Base-by-base conservation (phyloP, 805 yeast genomes). In the Barnettozyma salicaria region DNA sequence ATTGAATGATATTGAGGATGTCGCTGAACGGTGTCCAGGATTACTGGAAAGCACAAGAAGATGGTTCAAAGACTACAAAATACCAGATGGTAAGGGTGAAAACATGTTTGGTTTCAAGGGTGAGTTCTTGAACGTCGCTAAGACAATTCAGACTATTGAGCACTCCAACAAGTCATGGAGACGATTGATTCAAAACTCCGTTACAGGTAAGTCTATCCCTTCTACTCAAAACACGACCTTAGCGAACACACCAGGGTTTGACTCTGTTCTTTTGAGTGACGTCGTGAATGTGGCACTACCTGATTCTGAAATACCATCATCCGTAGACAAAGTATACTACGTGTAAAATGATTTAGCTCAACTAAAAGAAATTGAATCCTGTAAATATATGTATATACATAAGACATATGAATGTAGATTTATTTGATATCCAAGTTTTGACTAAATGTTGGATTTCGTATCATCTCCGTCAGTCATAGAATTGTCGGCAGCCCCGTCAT, bases 21-120 rank as follows among this genome's bases (percentile, higher is more conserved):
- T 86, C 20, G 77, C 78, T 42, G 58, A 59, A 19, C 64, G 70
- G 44, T 70, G 81, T 65, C 94, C 95, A 25, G 81, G 81, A n/a
- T 64, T 84, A 35, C 64, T 86, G 46, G 66, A 74, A 40, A 75
- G 78, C 27, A 76, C 89, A 27, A 73, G 74, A 54, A 74, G 65
- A 46, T 86, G 96, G 96, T 85, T 85, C 65, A 75, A 80, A 65
- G 74, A 78, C 53, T 86, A 86, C 69, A 86, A 86, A 60, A 70
- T 80, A 26, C 95, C 95, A 10, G 81, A 80, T 45, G 90, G 88
- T 12, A 85, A 84, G 61, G 80, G 83, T 31, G 72, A 69, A 49
- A 86, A 86, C 62, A 65, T 68, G 43, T 85, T 86, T 59, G 89
- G 85, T 13, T 81, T 79, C 63, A 63, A 76, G 43, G 95, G 87